Evolutionary conservation across 2,329 filamentous ascomycete genomes (phyloP), one percentile per base, ranked within the genome.

Genomic region (Pseudogymnoascus sp.): DNA sequence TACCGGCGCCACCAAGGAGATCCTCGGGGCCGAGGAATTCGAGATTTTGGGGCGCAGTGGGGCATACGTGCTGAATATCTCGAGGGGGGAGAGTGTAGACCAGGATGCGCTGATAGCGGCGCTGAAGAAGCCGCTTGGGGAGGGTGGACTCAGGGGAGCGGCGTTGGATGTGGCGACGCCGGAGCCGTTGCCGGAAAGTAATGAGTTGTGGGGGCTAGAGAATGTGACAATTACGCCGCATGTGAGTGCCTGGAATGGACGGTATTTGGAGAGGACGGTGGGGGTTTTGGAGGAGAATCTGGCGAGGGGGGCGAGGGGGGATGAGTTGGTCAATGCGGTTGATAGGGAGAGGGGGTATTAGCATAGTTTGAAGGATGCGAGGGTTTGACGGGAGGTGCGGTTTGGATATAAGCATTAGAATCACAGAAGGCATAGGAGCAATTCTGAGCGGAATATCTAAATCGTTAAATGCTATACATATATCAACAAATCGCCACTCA

Each of bases 91-190:
- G 35, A 82, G 89, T 44, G 74, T 90, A 13, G 79, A 87, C 62
- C 83, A 86, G 67, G 75, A 78, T n/a, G 84, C 82, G 5, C 70
- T 90, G 59, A 79, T 87, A 38, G 74, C 73, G 1, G 82, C 84
- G 1, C 71, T 89, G 35, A 74, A 74, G 64, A 70, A 70, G 28
- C 62, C 65, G 17, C 47, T 65, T 23, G 68, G 68, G 23, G 74
- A 78, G 0, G 80, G 80, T 0, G 78, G 80, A 1, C 71, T 90
- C 31, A 74, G 78, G 26, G 87, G 86, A 31, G 87, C 86, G 0
- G 85, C 85, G 3, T 74, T 89, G 36, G 87, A 90, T 75, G 87
- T 89, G 1, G 84, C 86, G 13, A 85, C 88, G 67, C 86, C 87
- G 0, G 87, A 90, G 69, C 87, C 87, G 0, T 71, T 89, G 67